Evolutionary conservation across 2,329 filamentous ascomycete genomes (phyloP).

Genomic region (Sarocladium brachiariae): DNA sequence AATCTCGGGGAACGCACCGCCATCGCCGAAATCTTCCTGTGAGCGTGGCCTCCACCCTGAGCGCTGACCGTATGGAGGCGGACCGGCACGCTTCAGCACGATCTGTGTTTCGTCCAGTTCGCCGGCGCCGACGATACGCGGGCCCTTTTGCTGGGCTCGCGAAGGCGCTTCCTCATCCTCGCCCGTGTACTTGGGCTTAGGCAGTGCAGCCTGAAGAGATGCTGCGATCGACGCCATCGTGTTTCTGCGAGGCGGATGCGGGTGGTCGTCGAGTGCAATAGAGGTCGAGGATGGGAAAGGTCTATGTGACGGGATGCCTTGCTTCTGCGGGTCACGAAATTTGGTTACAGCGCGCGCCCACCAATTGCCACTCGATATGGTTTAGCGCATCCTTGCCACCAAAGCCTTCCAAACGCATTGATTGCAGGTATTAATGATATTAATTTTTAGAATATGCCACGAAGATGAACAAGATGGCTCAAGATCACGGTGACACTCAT

Average conservation of each 20-base stretch:
- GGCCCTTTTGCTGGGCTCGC: constrained; percentile 68
- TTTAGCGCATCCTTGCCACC: constrained; percentile 18
- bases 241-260: constrained; percentile 12
- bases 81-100: constrained; percentile 73
- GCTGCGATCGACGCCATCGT: constrained; percentile 60
- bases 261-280: constrained; percentile 12
- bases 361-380: constrained; percentile 15
- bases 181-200: constrained; percentile 84
- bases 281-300: constrained; percentile 16
- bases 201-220: constrained; percentile 72
- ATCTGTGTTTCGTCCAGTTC: constrained; percentile 82
- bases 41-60: constrained; percentile 83
- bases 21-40: constrained; percentile 90
- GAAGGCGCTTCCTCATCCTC: constrained; percentile 76
- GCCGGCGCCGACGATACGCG: constrained; percentile 71
- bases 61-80: constrained; percentile 82
- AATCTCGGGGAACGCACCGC: constrained; percentile 91
- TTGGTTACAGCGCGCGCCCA: constrained; percentile 7
- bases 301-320: neutral
- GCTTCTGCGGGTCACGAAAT: constrained; percentile 9
- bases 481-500: no score
- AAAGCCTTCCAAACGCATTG: neutral
- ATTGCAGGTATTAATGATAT: no score
- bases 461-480: no score
- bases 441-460: no score